Conservation (phyloP, 768 basidiomycete genomes). For the Suillus brevipes region DNA sequence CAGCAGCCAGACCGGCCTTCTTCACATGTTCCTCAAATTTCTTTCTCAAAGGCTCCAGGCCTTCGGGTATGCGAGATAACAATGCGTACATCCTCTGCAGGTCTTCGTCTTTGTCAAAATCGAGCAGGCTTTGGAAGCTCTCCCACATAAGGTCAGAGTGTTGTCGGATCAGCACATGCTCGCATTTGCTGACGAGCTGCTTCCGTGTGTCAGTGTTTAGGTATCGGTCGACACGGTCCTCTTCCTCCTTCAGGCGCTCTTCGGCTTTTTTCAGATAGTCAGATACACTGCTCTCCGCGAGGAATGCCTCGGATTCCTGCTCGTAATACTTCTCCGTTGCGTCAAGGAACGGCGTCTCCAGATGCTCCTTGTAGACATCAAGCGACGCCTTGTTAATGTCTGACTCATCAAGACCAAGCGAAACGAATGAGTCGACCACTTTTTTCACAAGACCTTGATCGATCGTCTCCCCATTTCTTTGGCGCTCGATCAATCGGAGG, state of each 20-base stretch:
- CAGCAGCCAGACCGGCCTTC: slow-evolving; percentile 79
- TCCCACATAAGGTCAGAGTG: slow-evolving; percentile 88
- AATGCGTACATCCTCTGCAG: slow-evolving; percentile 93
- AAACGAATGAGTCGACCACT: slow-evolving; percentile 93
- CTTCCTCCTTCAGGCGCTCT: slow-evolving; percentile 88
- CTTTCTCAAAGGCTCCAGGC: slow-evolving; percentile 86
- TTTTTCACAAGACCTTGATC: slow-evolving; percentile 92
- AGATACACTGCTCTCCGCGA: slow-evolving; percentile 84
- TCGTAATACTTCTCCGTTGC: slow-evolving; percentile 92
- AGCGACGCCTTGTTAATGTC: slow-evolving; percentile 92
- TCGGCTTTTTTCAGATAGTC: slow-evolving; percentile 97
- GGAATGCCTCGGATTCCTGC: slow-evolving; percentile 87
- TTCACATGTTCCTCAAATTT: slow-evolving; percentile 97
- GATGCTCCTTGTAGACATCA: slow-evolving; percentile 89
- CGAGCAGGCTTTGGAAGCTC: slow-evolving; percentile 85
- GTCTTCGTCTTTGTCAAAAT: slow-evolving; percentile 94
- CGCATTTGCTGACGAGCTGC: slow-evolving; percentile 78
- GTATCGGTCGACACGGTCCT: slow-evolving; percentile 93
- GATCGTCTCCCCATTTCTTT: slow-evolving; percentile 92
- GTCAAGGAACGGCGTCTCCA: slow-evolving; percentile 85
- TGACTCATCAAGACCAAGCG: slow-evolving; percentile 88
- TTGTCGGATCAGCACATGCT: slow-evolving; percentile 87
- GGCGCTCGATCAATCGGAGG: slow-evolving; percentile 86
- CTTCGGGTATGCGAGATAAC: slow-evolving; percentile 87
- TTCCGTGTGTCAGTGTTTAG: slow-evolving; percentile 88